phyloP scores from a whole-genome alignment of 2,329 filamentous ascomycete species.

The Venturia carpophila region DNA sequence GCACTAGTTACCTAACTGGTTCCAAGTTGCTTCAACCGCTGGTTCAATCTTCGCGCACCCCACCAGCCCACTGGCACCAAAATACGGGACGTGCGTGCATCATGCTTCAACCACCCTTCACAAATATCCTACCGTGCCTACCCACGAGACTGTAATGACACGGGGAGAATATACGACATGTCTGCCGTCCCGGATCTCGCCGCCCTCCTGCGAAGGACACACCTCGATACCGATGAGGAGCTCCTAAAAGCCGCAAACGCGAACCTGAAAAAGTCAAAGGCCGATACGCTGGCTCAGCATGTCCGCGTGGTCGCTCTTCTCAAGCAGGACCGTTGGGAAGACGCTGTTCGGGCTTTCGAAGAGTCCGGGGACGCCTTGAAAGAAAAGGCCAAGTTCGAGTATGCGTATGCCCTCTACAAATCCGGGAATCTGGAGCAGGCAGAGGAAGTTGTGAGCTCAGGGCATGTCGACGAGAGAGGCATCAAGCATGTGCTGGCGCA shows the following conservation, averaged over 20 bases:
- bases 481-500: constrained; percentile 55
- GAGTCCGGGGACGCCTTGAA: constrained; percentile 55
- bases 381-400: constrained; percentile 56
- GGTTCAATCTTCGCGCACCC: background rate
- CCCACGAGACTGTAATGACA: background rate
- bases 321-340: constrained; percentile 74
- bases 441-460: constrained; percentile 41
- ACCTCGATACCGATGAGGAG: constrained; percentile 65
- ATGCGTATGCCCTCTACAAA: constrained; percentile 79
- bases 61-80: background rate
- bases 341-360: constrained; percentile 62
- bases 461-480: constrained; percentile 34
- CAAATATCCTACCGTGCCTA: background rate
- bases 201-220: constrained; percentile 48
- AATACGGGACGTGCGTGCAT: background rate
- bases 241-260: constrained; percentile 57
- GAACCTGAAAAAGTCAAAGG: constrained; percentile 50
- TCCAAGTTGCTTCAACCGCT: too few species aligned
- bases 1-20: too few species aligned
- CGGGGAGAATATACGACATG: background rate
- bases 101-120: background rate
- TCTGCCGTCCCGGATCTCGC: constrained; percentile 33
- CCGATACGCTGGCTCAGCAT: constrained; percentile 54
- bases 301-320: constrained; percentile 67
- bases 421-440: constrained; percentile 61